Base-by-base conservation (phyloP, 176 grass and related monocot species). In the Zoysia japonica region DNA sequence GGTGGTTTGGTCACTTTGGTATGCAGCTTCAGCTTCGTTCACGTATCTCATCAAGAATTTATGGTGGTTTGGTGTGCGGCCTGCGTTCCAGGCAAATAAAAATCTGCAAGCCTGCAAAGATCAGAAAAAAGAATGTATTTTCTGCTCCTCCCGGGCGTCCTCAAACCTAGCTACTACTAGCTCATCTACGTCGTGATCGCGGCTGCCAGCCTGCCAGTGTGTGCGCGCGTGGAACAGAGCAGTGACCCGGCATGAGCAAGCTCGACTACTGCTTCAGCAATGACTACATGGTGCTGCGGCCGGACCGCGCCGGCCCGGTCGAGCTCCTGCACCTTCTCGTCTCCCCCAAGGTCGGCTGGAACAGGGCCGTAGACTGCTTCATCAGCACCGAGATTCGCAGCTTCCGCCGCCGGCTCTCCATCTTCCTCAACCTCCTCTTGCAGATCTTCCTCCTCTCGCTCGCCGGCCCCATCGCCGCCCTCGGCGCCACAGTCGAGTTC, bases 181-280 rank as follows among this genome's bases (percentile, higher is more conserved):
- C 55, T 59, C 56, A 20, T 59, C 12, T 3, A 55, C 49, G 80
- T 54, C 38, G 43, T 73, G 14, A 40, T 28, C 65, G 12, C 14
- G 36, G 48, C 38, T 20, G 16, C 9, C 56, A 60, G 39, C 0
- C 1, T 28, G 28, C 28, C 28, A 28, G 28, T 28, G 3, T 1
- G 71, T 3, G 70, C 6, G 12, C 36, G 0, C 1, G 2, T 6
- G 71, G 80, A 39, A 15, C 15, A 0, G 66, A 46, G 66, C 47
- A 71, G 0, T 4, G 42, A 28, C 2, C 47, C 20, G 47, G 47
- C 82, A 89, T 89, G 87, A 89, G 87, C 82, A 84, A 85, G 71
- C 71, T 89, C 47, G 83, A 82, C 43, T 85, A 92, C 71, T 64
- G 83, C 68, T 92, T 88, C 83, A 86, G 83, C 86, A 86, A 88